Conservation (phyloP, 2,329 filamentous ascomycete genomes). For the Apiospora arundinis region DNA sequence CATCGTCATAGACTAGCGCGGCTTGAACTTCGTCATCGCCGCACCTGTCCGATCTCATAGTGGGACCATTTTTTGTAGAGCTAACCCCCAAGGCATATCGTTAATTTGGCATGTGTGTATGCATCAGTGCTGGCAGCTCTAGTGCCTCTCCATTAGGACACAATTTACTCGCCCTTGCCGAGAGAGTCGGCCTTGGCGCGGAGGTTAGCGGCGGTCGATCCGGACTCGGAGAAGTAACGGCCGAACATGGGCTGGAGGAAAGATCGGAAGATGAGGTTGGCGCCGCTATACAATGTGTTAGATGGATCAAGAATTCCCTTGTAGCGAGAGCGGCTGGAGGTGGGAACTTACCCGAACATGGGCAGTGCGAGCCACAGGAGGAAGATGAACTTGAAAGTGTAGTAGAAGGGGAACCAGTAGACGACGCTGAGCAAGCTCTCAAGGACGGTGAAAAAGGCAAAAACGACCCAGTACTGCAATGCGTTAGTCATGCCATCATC, state of each 20-base stretch:
- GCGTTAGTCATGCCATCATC: constrained; percentile 38
- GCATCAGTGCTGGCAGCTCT: constrained; percentile 13
- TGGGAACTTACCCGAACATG: constrained; percentile 78
- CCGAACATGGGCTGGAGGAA: constrained; percentile 91
- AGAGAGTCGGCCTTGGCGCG: constrained; percentile 84
- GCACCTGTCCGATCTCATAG: constrained; percentile 8
- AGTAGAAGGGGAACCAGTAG: constrained; percentile 99
- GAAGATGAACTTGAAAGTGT: constrained; percentile 98
- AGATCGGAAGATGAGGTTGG: constrained; percentile 95
- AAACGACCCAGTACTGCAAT: constrained; percentile 83
- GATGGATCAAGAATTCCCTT: neutral
- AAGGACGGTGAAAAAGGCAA: constrained; percentile 79
- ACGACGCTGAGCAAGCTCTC: constrained; percentile 85
- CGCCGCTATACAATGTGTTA: constrained; percentile 67
- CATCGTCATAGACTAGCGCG: constrained; percentile 6
- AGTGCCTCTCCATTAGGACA: neutral
- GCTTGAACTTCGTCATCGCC: neutral
- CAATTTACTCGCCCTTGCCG: constrained; percentile 69
- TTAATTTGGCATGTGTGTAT: constrained; percentile 17
- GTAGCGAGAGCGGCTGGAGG: constrained; percentile 26
- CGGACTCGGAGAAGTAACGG: constrained; percentile 79
- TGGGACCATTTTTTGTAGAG: neutral
- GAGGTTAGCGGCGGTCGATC: constrained; percentile 83
- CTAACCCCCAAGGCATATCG: constrained; percentile 12
- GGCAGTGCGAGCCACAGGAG: constrained; percentile 98